Percentiles rank a stretch among this genome's conserved stretches.
phyloP scores from a whole-genome alignment of 2,329 filamentous ascomycete species.

The Microdochium paspali region DNA sequence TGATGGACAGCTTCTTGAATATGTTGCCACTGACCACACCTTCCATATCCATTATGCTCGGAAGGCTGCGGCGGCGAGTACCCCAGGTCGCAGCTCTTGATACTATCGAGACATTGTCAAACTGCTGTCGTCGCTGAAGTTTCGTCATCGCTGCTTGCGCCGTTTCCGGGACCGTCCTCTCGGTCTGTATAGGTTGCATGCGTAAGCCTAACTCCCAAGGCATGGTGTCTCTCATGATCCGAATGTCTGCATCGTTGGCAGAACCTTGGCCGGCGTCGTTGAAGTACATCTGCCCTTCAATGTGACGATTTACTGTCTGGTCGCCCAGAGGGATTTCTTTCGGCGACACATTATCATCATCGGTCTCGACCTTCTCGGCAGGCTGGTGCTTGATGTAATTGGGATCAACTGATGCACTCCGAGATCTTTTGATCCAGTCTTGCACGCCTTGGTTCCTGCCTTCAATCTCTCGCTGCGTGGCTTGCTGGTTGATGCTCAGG shows the following conservation, averaged over 20 bases:
- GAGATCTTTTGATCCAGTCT: slow-evolving; percentile 33
- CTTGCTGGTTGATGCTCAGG: slow-evolving; percentile 38
- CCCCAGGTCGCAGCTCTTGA: slow-evolving; percentile 62
- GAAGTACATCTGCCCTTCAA: slow-evolving; percentile 41
- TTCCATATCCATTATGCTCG: slow-evolving; percentile 49
- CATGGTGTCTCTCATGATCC: slow-evolving; percentile 37
- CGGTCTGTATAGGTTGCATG: slow-evolving; percentile 31
- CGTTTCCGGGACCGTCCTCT: slow-evolving; percentile 34
- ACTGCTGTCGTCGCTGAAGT: slow-evolving; percentile 37
- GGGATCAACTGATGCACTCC: slow-evolving; percentile 12
- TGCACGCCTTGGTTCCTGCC: slow-evolving; percentile 41
- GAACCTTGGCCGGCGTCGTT: slow-evolving; percentile 24
- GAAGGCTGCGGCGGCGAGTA: slow-evolving; percentile 56
- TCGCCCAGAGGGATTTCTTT: slow-evolving; percentile 34
- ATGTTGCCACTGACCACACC: slow-evolving; percentile 51
- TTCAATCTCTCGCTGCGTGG: slow-evolving; percentile 26
- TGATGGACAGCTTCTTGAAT: slow-evolving; percentile 52
- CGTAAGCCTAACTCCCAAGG: slow-evolving; percentile 41
- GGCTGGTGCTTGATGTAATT: not conserved
- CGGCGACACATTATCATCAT: slow-evolving; percentile 5
- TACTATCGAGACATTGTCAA: slow-evolving; percentile 47
- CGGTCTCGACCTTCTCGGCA: slow-evolving; percentile 1
- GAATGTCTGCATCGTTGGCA: slow-evolving; percentile 34
- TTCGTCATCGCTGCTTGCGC: slow-evolving; percentile 44
- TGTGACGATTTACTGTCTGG: slow-evolving; percentile 38